Evolutionary conservation across 2,329 filamentous ascomycete genomes (phyloP).

Genomic region (Podosphaera xanthii): DNA sequence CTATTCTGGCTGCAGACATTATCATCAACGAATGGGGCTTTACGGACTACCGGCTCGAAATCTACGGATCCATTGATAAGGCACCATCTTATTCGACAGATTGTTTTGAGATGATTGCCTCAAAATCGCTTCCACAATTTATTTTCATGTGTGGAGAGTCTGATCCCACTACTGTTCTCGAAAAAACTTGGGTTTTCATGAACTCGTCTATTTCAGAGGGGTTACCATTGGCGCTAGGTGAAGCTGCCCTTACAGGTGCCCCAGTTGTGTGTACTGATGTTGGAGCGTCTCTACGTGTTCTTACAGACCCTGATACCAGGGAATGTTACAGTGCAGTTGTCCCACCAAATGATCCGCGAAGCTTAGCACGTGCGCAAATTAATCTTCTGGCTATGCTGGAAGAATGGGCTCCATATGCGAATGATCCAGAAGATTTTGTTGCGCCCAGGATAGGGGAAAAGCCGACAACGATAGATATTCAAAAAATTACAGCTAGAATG

Average conservation of each 20-base stretch:
- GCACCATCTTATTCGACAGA: slow-evolving; percentile 37
- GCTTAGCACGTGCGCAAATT: slow-evolving; percentile 37
- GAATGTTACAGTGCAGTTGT: slow-evolving; percentile 35
- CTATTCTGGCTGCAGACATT: slow-evolving; percentile 38
- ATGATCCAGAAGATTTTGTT: slow-evolving; percentile 10
- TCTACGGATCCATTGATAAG: slow-evolving; percentile 41
- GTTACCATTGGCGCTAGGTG: slow-evolving; percentile 31
- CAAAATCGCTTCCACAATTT: slow-evolving; percentile 11
- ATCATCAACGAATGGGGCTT: slow-evolving; percentile 46
- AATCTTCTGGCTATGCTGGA: slow-evolving; percentile 36
- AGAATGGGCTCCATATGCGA: slow-evolving; percentile 35
- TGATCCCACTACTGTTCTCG: slow-evolving; percentile 20
- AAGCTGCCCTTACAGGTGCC: slow-evolving; percentile 31
- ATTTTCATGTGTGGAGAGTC: slow-evolving; percentile 20
- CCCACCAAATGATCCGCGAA: slow-evolving; percentile 37
- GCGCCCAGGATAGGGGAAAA: slow-evolving; percentile 20
- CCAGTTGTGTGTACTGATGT: slow-evolving; percentile 34
- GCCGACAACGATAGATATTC: slow-evolving; percentile 26
- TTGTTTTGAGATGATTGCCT: slow-evolving; percentile 22
- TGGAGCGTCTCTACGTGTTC: slow-evolving; percentile 28
- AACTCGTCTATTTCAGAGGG: slow-evolving; percentile 34
- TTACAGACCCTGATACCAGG: slow-evolving; percentile 28
- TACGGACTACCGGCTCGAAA: slow-evolving; percentile 35
- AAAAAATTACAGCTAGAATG: slow-evolving; percentile 29
- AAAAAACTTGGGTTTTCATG: slow-evolving; percentile 26